phyloP scores from a whole-genome alignment of 2,329 filamentous ascomycete species.

The Fusarium decemcellulare region DNA sequence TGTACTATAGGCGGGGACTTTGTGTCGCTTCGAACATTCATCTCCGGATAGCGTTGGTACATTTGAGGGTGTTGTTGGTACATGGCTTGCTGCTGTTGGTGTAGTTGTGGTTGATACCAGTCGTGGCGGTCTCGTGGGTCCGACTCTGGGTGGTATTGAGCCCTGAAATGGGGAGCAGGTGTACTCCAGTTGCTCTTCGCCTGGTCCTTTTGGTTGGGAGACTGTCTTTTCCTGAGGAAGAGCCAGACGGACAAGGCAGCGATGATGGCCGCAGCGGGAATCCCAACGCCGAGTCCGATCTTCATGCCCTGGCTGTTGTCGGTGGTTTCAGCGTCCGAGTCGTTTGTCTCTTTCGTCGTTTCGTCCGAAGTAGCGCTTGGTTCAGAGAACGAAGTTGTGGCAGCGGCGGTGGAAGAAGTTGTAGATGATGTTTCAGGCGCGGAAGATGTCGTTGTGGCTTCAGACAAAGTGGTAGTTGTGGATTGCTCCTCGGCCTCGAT shows the following conservation, averaged over 20 bases:
- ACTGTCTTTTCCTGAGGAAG: slow-evolving; percentile 1
- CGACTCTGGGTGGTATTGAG: too few relatives aligned
- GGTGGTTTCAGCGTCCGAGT: too few relatives aligned
- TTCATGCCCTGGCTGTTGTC: slow-evolving; percentile 7
- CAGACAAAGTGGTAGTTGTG: neutral
- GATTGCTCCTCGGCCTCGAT: neutral
- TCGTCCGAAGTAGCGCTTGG: neutral
- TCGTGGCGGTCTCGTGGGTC: too few relatives aligned
- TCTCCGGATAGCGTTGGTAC: too few relatives aligned
- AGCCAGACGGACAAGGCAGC: slow-evolving; percentile 6
- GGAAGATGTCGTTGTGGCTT: neutral
- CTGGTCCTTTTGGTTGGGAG: neutral
- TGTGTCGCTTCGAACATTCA: too few relatives aligned
- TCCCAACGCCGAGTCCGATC: slow-evolving; percentile 27
- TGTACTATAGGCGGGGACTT: too few relatives aligned
- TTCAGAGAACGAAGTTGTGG: neutral
- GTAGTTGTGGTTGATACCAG: too few relatives aligned
- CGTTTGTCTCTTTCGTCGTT: neutral
- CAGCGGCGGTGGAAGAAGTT: neutral
- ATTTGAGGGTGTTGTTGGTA: too few relatives aligned
- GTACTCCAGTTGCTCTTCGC: too few relatives aligned
- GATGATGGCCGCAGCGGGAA: slow-evolving; percentile 12
- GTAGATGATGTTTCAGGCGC: neutral
- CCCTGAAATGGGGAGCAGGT: too few relatives aligned
- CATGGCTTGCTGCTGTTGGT: too few relatives aligned